Conservation (phyloP, 2,329 filamentous ascomycete genomes). For the Stemphylium lycopersici region DNA sequence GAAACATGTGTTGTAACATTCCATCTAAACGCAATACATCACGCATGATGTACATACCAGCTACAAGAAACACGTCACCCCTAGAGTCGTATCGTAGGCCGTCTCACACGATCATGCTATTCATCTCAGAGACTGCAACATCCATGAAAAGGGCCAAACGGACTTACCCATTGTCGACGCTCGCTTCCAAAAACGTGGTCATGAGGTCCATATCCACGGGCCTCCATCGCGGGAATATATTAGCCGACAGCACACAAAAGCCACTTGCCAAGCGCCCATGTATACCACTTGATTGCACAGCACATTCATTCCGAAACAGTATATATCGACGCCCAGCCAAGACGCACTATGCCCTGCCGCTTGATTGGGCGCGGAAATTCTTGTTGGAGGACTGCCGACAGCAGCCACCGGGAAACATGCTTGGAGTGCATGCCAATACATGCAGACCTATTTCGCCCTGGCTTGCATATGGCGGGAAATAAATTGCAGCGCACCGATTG, state of each 20-base stretch:
- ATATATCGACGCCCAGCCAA: slow-evolving; percentile 9
- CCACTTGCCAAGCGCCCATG: slow-evolving; percentile 12
- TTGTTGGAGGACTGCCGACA: neutral
- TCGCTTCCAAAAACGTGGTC: slow-evolving; percentile 13
- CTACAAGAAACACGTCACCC: too few relatives aligned
- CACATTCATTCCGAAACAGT: slow-evolving; percentile 20
- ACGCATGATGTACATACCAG: too few relatives aligned
- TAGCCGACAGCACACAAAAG: slow-evolving; percentile 18
- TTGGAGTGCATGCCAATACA: slow-evolving; percentile 15
- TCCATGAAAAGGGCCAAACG: neutral
- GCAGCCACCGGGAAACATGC: neutral
- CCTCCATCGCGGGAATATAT: slow-evolving; percentile 19
- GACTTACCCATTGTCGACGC: neutral
- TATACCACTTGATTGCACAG: slow-evolving; percentile 15
- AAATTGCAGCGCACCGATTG: slow-evolving; percentile 15
- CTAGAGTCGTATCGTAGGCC: too few relatives aligned
- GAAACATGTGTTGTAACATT: too few relatives aligned
- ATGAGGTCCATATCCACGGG: slow-evolving; percentile 17
- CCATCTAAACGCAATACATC: too few relatives aligned
- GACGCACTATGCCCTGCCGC: neutral
- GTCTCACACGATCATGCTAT: too few relatives aligned
- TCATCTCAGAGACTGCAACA: too few relatives aligned
- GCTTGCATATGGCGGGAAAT: slow-evolving; percentile 13
- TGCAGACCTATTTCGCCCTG: slow-evolving; percentile 5
- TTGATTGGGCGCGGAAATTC: neutral